A percentile compares a stretch with the other conserved stretches of the same genome.
Evolutionary conservation across 2,329 filamentous ascomycete genomes (phyloP).

Genomic region (Penicillium thymicola): DNA sequence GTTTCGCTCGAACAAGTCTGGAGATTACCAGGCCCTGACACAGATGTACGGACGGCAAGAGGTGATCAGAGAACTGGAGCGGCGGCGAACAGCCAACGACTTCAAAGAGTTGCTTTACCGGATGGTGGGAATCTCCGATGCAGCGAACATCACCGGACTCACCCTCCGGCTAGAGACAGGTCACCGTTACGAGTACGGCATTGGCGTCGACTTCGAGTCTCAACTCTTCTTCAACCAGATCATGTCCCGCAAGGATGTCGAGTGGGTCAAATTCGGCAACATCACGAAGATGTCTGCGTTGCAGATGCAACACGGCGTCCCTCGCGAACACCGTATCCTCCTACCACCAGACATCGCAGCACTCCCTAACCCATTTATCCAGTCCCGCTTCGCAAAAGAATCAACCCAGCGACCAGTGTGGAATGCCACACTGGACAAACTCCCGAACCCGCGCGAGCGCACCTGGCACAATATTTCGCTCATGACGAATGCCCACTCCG

Average conservation of each 20-base stretch:
- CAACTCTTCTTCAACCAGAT: conserved; percentile 49
- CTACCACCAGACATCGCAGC: conserved; percentile 38
- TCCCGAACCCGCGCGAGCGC: conserved; percentile 39
- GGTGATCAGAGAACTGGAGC: conserved; percentile 46
- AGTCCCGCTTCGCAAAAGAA: conserved; percentile 27
- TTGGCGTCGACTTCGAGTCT: conserved; percentile 53
- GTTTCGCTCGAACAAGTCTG: conserved; percentile 28
- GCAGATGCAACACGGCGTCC: conserved; percentile 37
- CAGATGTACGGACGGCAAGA: conserved; percentile 55
- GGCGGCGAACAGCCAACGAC: conserved; percentile 31
- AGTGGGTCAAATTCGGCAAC: conserved; percentile 42
- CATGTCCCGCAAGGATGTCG: conserved; percentile 39
- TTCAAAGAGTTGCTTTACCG: conserved; percentile 41
- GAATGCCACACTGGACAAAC: conserved; percentile 41
- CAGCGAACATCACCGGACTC: conserved; percentile 36
- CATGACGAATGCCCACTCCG: conserved; percentile 49
- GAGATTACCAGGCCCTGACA: conserved; percentile 49
- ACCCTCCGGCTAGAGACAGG: conserved; percentile 35
- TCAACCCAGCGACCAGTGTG: conserved; percentile 31
- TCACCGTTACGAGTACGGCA: conserved; percentile 49
- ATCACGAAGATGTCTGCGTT: conserved; percentile 34
- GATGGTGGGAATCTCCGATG: conserved; percentile 38
- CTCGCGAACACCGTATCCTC: conserved; percentile 37
- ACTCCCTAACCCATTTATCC: conserved; percentile 34
- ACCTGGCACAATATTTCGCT: conserved; percentile 46